A percentile compares a stretch with the other conserved stretches of the same genome.
These are phyloP conservation scores for Entomortierella parvispora DNA, from an alignment of 192 early-diverging fungal species.

Conservation along the genomic window DNA sequence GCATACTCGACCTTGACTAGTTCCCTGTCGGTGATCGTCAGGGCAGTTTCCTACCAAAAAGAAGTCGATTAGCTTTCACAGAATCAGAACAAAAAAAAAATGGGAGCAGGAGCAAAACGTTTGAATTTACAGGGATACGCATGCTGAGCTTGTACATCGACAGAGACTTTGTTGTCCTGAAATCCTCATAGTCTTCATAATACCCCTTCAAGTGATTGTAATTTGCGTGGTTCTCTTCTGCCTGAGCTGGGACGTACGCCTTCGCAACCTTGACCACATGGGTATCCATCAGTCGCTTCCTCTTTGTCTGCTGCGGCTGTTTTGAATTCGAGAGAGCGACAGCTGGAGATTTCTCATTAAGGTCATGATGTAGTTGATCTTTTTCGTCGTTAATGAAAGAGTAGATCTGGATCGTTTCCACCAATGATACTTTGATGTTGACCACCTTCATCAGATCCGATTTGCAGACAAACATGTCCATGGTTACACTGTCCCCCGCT, in stretches of 20 bases:
- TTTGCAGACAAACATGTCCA: constrained; percentile 51
- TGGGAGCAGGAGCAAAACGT: neutral
- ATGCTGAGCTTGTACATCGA: constrained; percentile 46
- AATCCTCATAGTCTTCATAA: constrained; percentile 46
- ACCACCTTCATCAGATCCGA: constrained; percentile 49
- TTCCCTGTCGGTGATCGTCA: constrained; percentile 41
- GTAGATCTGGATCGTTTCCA: constrained; percentile 39
- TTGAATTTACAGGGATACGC: constrained; percentile 40
- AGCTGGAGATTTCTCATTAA: neutral
- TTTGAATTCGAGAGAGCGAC: too few relatives aligned
- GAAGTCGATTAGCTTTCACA: neutral
- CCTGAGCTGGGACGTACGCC: constrained; percentile 43
- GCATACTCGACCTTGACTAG: constrained; percentile 37
- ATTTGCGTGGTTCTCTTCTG: constrained; percentile 47
- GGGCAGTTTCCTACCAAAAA: constrained; percentile 29
- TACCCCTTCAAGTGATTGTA: constrained; percentile 47
- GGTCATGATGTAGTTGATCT: neutral
- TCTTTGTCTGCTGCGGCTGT: neutral
- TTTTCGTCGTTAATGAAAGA: constrained; percentile 15
- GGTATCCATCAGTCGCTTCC: constrained; percentile 23
- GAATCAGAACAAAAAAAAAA: neutral
- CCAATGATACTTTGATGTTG: constrained; percentile 45
- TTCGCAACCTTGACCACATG: constrained; percentile 45
- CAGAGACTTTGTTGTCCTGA: constrained; percentile 35
- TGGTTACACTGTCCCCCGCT: constrained; percentile 31